phyloP scores from a whole-genome alignment of 768 basidiomycete species.

The Butyriboletus loyo region DNA sequence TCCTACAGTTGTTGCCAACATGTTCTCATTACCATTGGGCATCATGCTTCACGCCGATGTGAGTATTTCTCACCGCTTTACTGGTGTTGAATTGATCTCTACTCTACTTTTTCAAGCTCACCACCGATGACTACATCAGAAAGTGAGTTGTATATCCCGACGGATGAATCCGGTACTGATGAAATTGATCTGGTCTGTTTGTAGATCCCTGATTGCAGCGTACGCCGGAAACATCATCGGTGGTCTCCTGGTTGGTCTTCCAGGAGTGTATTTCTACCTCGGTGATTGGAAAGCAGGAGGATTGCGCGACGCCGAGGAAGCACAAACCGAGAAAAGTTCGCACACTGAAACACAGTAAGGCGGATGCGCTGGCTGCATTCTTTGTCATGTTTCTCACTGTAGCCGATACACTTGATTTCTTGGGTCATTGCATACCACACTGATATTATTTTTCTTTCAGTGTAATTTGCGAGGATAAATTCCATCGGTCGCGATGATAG shows the following conservation, averaged over 20 bases:
- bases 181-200: not conserved
- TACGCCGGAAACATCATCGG: conserved; percentile 68
- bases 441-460: not conserved
- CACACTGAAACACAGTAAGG: conserved; percentile 3
- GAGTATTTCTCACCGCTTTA: conserved; percentile 24
- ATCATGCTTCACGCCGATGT: conserved; percentile 71
- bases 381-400: not conserved
- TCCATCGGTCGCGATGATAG: not conserved
- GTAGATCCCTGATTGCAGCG: conserved; percentile 61
- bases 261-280: conserved; percentile 63
- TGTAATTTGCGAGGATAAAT: not conserved
- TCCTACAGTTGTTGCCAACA: conserved; percentile 61
- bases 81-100: not conserved
- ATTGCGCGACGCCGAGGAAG: conserved; percentile 41
- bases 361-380: not conserved
- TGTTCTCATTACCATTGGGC: conserved; percentile 69
- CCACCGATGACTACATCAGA: conserved; percentile 53
- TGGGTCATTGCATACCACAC: not conserved
- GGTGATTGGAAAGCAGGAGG: conserved; percentile 43
- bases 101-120: conserved; percentile 16
- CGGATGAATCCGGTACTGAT: not conserved
- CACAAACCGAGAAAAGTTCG: conserved; percentile 11
- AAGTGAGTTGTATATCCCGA: conserved; percentile 44
- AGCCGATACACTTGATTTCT: not conserved
- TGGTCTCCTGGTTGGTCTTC: conserved; percentile 59